These are phyloP conservation scores for Catenaria anguillulae DNA, from an alignment of 371 early-diverging fungal genomes.

Conservation along the genomic window DNA sequence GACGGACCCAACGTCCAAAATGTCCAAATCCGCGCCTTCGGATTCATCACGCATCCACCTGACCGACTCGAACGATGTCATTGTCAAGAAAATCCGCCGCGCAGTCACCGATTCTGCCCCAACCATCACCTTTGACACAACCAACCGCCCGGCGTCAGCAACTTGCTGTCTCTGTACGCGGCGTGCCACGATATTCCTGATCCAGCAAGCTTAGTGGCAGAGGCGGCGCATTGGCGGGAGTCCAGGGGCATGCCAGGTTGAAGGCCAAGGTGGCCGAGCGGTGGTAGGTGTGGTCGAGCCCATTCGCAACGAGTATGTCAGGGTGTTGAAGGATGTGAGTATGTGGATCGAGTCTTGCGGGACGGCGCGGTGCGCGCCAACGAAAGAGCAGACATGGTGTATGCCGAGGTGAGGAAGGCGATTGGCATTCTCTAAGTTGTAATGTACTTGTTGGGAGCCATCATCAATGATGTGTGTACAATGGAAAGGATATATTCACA, in stretches of 20 bases:
- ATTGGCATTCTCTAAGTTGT: constrained; percentile 11
- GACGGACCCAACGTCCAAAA: constrained; percentile 57
- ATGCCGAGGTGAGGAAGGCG: constrained; percentile 16
- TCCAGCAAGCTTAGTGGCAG: constrained; percentile 25
- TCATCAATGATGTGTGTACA: too few relatives aligned
- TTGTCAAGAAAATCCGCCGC: constrained; percentile 50
- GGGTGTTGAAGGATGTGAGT: constrained; percentile 37
- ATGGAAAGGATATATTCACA: too few relatives aligned
- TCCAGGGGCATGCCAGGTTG: constrained; percentile 40
- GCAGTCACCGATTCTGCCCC: constrained; percentile 55
- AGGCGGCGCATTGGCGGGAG: constrained; percentile 25
- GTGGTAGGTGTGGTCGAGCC: constrained; percentile 44
- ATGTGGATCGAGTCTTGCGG: constrained; percentile 46
- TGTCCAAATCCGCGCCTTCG: constrained; percentile 79
- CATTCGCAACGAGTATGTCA: constrained; percentile 41
- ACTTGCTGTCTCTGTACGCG: constrained; percentile 59
- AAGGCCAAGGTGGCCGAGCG: constrained; percentile 57
- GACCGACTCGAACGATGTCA: constrained; percentile 47
- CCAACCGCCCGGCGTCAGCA: constrained; percentile 59
- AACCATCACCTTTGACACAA: constrained; percentile 58
- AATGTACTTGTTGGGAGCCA: too few relatives aligned
- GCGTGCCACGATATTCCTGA: constrained; percentile 21
- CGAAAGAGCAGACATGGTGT: constrained; percentile 14
- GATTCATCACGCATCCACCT: constrained; percentile 60
- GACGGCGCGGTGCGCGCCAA: constrained; percentile 34